phyloP scores from a whole-genome alignment of 139 green algal genomes.

The Marvania coccoides region DNA sequence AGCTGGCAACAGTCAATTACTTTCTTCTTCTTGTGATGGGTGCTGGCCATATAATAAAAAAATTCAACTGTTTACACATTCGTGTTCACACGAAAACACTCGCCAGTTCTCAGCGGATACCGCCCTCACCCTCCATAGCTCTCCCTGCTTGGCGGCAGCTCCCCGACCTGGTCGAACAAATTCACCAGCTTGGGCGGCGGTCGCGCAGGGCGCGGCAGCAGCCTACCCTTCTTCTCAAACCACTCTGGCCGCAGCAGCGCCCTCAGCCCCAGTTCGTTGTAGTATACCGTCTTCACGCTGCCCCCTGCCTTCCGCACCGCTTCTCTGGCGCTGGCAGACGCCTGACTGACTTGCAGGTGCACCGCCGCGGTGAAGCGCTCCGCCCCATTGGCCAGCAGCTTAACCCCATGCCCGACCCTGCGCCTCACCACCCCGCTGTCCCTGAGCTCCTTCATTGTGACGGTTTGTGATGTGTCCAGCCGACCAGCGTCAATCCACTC shows the following conservation, averaged over 20 bases:
- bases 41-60: too few species aligned
- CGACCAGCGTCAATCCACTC: conserved; percentile 53
- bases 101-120: too few species aligned
- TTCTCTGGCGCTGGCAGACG: conserved; percentile 32
- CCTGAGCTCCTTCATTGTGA: conserved; percentile 87
- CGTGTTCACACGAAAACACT: too few species aligned
- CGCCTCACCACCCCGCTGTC: conserved; percentile 55
- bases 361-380: conserved; percentile 29
- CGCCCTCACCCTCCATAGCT: too few species aligned
- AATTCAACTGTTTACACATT: too few species aligned
- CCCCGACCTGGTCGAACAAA: conserved; percentile 49
- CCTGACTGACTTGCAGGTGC: conserved; percentile 69
- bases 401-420: conserved; percentile 70
- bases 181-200: conserved; percentile 55
- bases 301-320: conserved; percentile 66
- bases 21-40: too few species aligned
- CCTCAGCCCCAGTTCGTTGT: conserved; percentile 78
- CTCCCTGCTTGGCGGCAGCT: conserved; percentile 43
- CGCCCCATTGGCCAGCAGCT: conserved; percentile 64
- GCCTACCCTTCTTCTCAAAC: conserved; percentile 58
- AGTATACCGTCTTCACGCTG: conserved; percentile 83
- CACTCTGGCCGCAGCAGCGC: conserved; percentile 71
- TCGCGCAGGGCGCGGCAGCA: conserved; percentile 62
- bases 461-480: conserved; percentile 52
- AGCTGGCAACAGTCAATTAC: too few species aligned